Base-by-base conservation (phyloP, 768 basidiomycete genomes). In the Auricularia sp. region DNA sequence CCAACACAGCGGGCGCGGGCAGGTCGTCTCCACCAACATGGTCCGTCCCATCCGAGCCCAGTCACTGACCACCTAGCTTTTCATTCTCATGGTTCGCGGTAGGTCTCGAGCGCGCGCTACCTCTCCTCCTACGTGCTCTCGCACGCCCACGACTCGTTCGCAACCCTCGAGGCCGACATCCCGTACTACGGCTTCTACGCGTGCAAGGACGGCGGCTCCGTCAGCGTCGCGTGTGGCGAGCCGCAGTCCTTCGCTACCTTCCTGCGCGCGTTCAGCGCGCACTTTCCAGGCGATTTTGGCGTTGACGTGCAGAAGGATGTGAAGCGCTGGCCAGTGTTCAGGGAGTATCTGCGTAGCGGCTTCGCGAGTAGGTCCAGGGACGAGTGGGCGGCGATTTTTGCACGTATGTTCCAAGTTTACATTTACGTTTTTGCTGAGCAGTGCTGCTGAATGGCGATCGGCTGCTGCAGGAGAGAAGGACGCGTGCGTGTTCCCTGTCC, bases 51-150 rank as follows among this genome's bases (percentile, higher is more conserved):
- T 29, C 24, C 29, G 29, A 29, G 29, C 29, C 29, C 29, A 29
- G 29, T 29, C 29, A 29, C 29, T 29, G 29, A 29, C 29, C 29
- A 29, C 29, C 29, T 29, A 29, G 29, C 29, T 29, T 29, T 63
- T 2, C 39, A 13, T 34, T 54, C 13, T 11, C 36, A 14, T 5
- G 4, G 42, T 21, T 61, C 2, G 42, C 21, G 29, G 44, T 67
- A 93, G 90, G 89, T 92, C 18, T 85, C 89, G 10, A 92, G 91
- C 5, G 79, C 86, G 2, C 87, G 89, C 44, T 93, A 92, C 71
- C 68, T 92, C n/a, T 80, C 89, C 11, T 82, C 85, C 1, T 92
- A 85, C 67, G 85, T 89, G 3, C 79, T 92, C 16, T 74, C 88
- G 39, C 80, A 82, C 67, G 65, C 79, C 45, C 69, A 61, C 56